phyloP scores from a whole-genome alignment of 192 early-diverging fungal species.

The Coemansia sp. region DNA sequence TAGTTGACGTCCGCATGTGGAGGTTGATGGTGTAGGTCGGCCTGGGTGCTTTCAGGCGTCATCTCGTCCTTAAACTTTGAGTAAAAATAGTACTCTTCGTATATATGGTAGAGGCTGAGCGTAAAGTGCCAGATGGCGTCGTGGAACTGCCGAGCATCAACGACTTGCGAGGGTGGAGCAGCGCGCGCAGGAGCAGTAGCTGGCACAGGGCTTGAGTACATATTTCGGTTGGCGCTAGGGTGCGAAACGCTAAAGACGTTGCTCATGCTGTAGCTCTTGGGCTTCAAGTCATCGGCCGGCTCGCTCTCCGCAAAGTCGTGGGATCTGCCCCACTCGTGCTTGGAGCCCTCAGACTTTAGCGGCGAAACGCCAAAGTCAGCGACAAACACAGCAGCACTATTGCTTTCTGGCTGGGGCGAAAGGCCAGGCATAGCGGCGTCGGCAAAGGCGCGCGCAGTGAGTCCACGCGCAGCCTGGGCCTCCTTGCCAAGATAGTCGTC shows the following conservation, averaged over 20 bases:
- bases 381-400: conserved; percentile 12
- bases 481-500: conserved; percentile 42
- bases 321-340: conserved; percentile 30
- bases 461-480: conserved; percentile 34
- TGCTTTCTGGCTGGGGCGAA: conserved; percentile 2
- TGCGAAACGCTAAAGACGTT: conserved; percentile 19
- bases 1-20: conserved; percentile 7
- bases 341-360: conserved; percentile 20
- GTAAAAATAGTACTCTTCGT: conserved; percentile 56
- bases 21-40: background rate
- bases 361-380: conserved; percentile 14
- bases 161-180: background rate
- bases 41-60: conserved; percentile 32
- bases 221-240: background rate
- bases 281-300: conserved; percentile 7
- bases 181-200: background rate
- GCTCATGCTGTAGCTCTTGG: conserved; percentile 40
- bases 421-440: conserved; percentile 4
- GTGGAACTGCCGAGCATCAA: conserved; percentile 47
- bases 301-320: conserved; percentile 13
- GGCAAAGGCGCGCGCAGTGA: conserved; percentile 23
- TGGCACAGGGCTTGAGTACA: background rate
- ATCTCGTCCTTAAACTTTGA: conserved; percentile 42
- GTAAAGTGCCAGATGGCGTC: conserved; percentile 57
- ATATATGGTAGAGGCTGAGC: conserved; percentile 52